phyloP scores from a whole-genome alignment of 768 basidiomycete genomes.

The Russula emetica region DNA sequence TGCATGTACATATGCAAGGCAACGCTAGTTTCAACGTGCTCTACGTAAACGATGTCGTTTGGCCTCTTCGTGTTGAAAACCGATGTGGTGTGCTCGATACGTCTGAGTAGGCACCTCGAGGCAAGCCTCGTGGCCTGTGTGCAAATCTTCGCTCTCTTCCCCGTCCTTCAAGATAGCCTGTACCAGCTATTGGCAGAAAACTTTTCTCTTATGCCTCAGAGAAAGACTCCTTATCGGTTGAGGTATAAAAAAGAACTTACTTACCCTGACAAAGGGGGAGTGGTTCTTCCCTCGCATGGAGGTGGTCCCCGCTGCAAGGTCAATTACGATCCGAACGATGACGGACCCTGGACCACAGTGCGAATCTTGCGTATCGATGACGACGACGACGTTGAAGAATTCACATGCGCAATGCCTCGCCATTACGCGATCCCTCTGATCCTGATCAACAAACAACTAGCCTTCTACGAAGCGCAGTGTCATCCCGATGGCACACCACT shows the following conservation, averaged over 20 bases:
- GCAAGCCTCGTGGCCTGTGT: slow-evolving; percentile 6
- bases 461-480: slow-evolving; percentile 21
- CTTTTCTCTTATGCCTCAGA: neutral
- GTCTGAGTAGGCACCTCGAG: slow-evolving; percentile 1
- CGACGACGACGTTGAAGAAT: neutral
- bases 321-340: neutral
- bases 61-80: neutral
- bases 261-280: neutral
- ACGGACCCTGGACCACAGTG: slow-evolving; percentile 15
- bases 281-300: neutral
- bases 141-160: neutral
- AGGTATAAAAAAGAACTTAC: neutral
- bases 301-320: slow-evolving; percentile 14
- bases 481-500: slow-evolving; percentile 8
- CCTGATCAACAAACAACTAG: slow-evolving; percentile 19
- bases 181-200: neutral
- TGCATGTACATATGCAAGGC: slow-evolving; percentile 5
- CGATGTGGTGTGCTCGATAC: neutral
- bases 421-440: slow-evolving; percentile 23
- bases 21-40: slow-evolving; percentile 6
- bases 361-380: slow-evolving; percentile 8
- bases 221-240: neutral
- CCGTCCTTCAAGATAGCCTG: neutral
- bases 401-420: slow-evolving; percentile 16
- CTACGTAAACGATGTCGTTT: slow-evolving; percentile 6